Conservation (phyloP, 1,284 basidiomycete species). For the Microbotryum violaceum region DNA sequence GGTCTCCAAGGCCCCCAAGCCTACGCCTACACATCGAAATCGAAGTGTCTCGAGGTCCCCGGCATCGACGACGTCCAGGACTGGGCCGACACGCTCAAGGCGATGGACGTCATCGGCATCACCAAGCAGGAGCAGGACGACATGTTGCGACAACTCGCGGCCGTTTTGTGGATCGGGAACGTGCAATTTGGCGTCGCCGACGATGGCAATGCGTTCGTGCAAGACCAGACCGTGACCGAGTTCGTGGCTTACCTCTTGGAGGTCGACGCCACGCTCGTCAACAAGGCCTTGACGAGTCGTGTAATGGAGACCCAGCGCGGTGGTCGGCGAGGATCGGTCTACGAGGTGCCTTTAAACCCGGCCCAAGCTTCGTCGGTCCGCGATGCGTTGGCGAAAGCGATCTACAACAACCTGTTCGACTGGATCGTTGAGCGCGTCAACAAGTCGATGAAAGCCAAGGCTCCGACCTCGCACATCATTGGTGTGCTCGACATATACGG, state of each 20-base stretch:
- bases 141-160: constrained; percentile 88
- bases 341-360: constrained; percentile 92
- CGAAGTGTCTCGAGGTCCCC: constrained; percentile 83
- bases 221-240: constrained; percentile 83
- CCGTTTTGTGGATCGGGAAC: constrained; percentile 94
- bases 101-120: constrained; percentile 90
- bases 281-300: constrained; percentile 76
- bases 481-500: constrained; percentile 98
- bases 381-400: constrained; percentile 89
- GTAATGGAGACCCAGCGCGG: constrained; percentile 86
- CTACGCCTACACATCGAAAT: constrained; percentile 86
- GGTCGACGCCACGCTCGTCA: constrained; percentile 65
- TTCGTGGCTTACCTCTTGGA: constrained; percentile 95
- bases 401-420: constrained; percentile 98
- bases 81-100: constrained; percentile 81
- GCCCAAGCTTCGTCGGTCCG: constrained; percentile 81
- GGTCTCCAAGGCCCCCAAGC: constrained; percentile 96
- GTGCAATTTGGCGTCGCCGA: constrained; percentile 81
- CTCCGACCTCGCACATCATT: constrained; percentile 70
- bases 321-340: constrained; percentile 86
- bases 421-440: constrained; percentile 99
- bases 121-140: constrained; percentile 75
- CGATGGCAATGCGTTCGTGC: constrained; percentile 71
- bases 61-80: constrained; percentile 87
- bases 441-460: constrained; percentile 83